A percentile compares a stretch with the other conserved stretches of the same genome.
Conservation (phyloP, 2,329 filamentous ascomycete species). For the Xylariaceae sp. region DNA sequence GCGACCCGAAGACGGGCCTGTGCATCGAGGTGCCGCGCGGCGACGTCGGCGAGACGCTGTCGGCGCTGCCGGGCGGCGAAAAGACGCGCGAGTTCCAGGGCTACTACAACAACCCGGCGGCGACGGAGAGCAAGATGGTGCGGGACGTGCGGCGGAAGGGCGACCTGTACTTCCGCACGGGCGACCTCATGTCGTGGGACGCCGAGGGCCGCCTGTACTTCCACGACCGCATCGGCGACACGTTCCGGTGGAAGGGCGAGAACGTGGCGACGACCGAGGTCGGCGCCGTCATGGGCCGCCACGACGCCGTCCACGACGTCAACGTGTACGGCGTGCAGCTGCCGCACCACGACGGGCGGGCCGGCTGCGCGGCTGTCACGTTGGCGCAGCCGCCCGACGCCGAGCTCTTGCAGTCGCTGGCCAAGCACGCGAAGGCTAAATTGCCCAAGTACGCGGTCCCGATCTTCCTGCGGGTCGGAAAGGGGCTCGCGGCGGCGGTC, state of each 20-base stretch:
- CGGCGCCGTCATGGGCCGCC: constrained; percentile 69
- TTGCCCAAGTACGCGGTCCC: constrained; percentile 78
- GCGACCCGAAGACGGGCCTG: constrained; percentile 70
- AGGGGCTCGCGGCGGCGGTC: constrained; percentile 58
- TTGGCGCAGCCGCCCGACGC: constrained; percentile 51
- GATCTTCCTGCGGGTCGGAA: constrained; percentile 72
- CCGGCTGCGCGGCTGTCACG: constrained; percentile 75
- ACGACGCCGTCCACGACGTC: constrained; percentile 70
- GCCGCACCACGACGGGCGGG: constrained; percentile 80
- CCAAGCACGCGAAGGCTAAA: constrained; percentile 55
- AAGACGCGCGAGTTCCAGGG: constrained; percentile 69
- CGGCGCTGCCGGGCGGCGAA: constrained; percentile 68
- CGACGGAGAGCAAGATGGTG: constrained; percentile 74
- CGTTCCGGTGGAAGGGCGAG: constrained; percentile 80
- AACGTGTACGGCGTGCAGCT: constrained; percentile 85
- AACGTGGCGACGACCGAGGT: constrained; percentile 85
- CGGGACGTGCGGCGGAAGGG: constrained; percentile 73
- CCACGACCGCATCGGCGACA: constrained; percentile 78
- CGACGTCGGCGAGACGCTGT: constrained; percentile 76
- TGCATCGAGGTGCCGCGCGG: constrained; percentile 62
- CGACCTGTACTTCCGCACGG: constrained; percentile 81
- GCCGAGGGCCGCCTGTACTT: constrained; percentile 75
- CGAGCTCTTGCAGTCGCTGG: constrained; percentile 60
- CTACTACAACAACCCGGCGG: constrained; percentile 74
- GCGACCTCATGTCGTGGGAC: constrained; percentile 78